Base-by-base conservation (phyloP, 1,284 basidiomycete genomes). In the Ganoderma lingzhi region DNA sequence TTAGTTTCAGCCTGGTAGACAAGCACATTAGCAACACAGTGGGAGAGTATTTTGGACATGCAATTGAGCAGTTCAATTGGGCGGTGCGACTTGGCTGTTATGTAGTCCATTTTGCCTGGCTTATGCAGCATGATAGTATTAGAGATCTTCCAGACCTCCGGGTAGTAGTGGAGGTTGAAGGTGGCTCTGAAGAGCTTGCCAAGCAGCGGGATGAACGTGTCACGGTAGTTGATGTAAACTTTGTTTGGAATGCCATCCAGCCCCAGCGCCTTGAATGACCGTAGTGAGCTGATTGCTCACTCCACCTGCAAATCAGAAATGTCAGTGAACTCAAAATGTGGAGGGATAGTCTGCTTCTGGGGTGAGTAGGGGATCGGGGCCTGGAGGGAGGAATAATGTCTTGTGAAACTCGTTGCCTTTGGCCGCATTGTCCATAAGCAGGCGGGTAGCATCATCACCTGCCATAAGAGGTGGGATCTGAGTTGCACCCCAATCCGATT, bases 51-150 rank as follows among this genome's bases (percentile, higher is more conserved):
- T 62, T 84, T 85, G 6, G 77, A 77, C 17, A 83, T 74, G 8
- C 77, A 80, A 64, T 81, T 75, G 0, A 81, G 75, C 0, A 86
- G 81, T 0, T 80, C 80, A 0, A 86, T 84, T 0, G 84, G 84
- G 0, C 82, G 72, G 65, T 81, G 84, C 0, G 84, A 73, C 17
- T 79, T 79, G 0, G 82, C 70, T 0, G 75, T 56, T 0, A 73
- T 69, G 73, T 86, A 86, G 70, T 80, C 76, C 0, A 76, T 41
- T 37, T 80, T 79, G 0, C 80, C 80, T 2, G 81, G 82, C 69
- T 87, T 86, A 10, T 76, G 67, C 0, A 86, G 70, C 0, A 84
- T 81, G 0, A 82, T 72, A 1, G 81, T 84, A 12, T 70, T 70
- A 1, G 76, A 80, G 0, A 70, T 53, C 28, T 75, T 74, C 83